Evolutionary conservation across 345 rosid species (phyloP).

Genomic region (Kandelia obovata): DNA sequence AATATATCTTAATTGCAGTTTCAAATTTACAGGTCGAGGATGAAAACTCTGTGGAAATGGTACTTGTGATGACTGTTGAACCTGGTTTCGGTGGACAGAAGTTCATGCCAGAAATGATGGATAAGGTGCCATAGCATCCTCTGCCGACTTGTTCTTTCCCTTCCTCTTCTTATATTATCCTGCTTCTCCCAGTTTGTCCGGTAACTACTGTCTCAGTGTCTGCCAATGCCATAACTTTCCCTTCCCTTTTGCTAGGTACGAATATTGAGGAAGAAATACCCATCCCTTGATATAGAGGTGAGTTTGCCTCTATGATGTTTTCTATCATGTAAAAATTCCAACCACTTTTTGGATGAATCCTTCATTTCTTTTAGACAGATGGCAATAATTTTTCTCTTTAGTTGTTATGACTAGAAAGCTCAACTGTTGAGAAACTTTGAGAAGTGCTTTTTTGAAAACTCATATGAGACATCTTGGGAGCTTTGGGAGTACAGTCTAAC

Average conservation of each 20-base stretch:
- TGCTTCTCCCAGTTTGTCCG: background rate
- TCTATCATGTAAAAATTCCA: background rate
- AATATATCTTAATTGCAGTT: background rate
- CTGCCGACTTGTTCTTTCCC: background rate
- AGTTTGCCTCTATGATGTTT: constrained; percentile 2
- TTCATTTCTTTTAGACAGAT: background rate
- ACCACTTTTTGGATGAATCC: background rate
- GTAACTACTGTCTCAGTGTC: background rate
- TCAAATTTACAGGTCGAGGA: constrained; percentile 52
- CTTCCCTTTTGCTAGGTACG: constrained; percentile 42
- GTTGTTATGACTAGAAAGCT: background rate
- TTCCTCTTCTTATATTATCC: background rate
- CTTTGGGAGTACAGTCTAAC: no score
- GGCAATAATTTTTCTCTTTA: background rate
- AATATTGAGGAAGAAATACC: constrained; percentile 58
- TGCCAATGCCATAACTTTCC: background rate
- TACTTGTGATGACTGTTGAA: constrained; percentile 93
- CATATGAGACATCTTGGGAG: background rate
- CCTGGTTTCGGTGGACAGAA: constrained; percentile 94
- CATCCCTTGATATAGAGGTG: constrained; percentile 85
- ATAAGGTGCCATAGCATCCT: constrained; percentile 46
- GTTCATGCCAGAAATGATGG: constrained; percentile 87
- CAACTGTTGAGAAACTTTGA: background rate
- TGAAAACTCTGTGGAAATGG: constrained; percentile 78
- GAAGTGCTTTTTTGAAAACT: background rate